These are phyloP conservation scores for Coniochaeta prunicola DNA, from an alignment of 2,329 filamentous ascomycete genomes.

Conservation along the genomic window DNA sequence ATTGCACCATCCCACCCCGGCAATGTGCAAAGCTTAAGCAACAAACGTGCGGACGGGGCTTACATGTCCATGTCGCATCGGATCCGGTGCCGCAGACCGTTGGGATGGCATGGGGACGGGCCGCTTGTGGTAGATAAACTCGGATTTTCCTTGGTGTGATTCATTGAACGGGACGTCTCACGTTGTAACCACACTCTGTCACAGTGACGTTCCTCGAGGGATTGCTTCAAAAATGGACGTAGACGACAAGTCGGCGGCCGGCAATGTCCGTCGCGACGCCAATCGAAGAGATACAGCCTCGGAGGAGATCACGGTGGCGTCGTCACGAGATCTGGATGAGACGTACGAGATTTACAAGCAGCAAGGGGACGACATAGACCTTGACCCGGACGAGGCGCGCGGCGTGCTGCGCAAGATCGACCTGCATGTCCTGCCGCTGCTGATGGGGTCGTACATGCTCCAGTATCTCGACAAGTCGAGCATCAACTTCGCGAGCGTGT, in stretches of 20 bases:
- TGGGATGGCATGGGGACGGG: not conserved
- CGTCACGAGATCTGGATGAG: conserved; percentile 18
- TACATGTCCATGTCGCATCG: not conserved
- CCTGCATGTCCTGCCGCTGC: conserved; percentile 18
- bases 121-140: not conserved
- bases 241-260: not conserved
- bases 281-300: not conserved
- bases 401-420: conserved; percentile 23
- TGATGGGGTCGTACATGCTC: conserved; percentile 23
- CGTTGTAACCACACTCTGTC: not conserved
- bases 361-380: conserved; percentile 12
- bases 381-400: conserved; percentile 18
- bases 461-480: conserved; percentile 32
- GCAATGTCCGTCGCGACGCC: not conserved
- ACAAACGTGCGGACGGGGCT: not conserved
- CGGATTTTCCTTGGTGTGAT: not conserved
- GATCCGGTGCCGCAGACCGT: not conserved
- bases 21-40: not conserved
- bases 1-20: conserved; percentile 1
- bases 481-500: conserved; percentile 43
- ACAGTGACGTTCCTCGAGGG: not conserved
- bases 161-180: not conserved
- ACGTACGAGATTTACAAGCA: conserved; percentile 22
- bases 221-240: not conserved
- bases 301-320: conserved; percentile 3